Evolutionary conservation across 768 basidiomycete species (phyloP).

Genomic region (Phanerodontia chrysosporium): DNA sequence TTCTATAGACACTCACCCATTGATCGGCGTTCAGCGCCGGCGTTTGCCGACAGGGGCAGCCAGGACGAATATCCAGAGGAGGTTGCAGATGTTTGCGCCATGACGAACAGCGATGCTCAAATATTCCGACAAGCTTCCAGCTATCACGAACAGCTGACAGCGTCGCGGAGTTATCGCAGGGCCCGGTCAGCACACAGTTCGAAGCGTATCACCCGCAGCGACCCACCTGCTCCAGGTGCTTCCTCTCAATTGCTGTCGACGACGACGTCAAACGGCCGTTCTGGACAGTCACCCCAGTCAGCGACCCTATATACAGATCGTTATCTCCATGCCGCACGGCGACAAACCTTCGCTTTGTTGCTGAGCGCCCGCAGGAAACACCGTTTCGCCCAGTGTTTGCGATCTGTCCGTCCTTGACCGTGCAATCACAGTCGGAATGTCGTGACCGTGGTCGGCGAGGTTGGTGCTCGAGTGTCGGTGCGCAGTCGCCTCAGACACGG

Average conservation of each 20-base stretch:
- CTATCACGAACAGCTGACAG: constrained; percentile 6
- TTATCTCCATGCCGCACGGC: neutral
- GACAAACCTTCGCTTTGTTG: neutral
- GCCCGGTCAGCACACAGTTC: neutral
- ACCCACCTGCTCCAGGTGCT: neutral
- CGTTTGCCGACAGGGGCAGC: constrained; percentile 40
- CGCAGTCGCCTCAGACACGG: neutral
- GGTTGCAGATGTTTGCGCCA: constrained; percentile 33
- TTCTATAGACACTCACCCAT: constrained; percentile 32
- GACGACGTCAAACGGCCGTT: neutral
- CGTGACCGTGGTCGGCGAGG: neutral
- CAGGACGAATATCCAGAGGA: constrained; percentile 20
- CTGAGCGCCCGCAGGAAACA: neutral
- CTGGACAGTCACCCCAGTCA: neutral
- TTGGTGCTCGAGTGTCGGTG: neutral
- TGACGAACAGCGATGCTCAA: constrained; percentile 9
- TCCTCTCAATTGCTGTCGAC: neutral
- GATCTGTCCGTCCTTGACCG: neutral
- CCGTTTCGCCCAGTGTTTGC: neutral
- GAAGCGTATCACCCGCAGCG: neutral
- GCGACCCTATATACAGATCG: neutral
- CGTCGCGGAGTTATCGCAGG: neutral
- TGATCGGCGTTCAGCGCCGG: constrained; percentile 52
- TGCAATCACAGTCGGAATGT: neutral
- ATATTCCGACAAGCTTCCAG: constrained; percentile 6